These are phyloP conservation scores for Lithospermum erythrorhizon DNA, from an alignment of 257 asterid species.

Conservation along the genomic window DNA sequence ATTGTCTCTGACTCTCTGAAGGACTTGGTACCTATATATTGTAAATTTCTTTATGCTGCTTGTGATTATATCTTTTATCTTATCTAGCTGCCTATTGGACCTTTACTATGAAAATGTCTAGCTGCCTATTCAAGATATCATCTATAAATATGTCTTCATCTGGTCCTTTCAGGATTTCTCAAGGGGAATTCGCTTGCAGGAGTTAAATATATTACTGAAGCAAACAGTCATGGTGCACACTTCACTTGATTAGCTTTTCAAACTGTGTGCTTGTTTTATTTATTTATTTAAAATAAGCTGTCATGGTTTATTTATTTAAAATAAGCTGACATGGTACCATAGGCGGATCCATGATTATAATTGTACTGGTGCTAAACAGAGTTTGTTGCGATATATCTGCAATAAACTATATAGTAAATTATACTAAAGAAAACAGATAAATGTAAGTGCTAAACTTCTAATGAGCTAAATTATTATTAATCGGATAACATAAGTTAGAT, in stretches of 20 bases:
- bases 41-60: no score
- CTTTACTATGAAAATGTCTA: not conserved
- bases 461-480: no score
- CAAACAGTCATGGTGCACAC: slow-evolving; percentile 84
- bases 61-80: no score
- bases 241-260: slow-evolving; percentile 1
- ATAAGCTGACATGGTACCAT: not conserved
- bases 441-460: no score
- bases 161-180: slow-evolving; percentile 72
- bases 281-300: not conserved
- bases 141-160: slow-evolving; percentile 2
- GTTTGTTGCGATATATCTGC: no score
- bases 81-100: slow-evolving; percentile 13
- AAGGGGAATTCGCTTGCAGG: slow-evolving; percentile 81
- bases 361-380: no score
- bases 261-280: not conserved
- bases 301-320: not conserved
- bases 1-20: no score
- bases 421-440: no score
- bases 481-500: no score
- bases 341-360: no score
- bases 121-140: not conserved
- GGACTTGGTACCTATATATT: no score
- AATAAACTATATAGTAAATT: no score
- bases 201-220: slow-evolving; percentile 69